phyloP scores from a whole-genome alignment of 2,329 filamentous ascomycete genomes.

The Tolypocladium ophioglossoides region DNA sequence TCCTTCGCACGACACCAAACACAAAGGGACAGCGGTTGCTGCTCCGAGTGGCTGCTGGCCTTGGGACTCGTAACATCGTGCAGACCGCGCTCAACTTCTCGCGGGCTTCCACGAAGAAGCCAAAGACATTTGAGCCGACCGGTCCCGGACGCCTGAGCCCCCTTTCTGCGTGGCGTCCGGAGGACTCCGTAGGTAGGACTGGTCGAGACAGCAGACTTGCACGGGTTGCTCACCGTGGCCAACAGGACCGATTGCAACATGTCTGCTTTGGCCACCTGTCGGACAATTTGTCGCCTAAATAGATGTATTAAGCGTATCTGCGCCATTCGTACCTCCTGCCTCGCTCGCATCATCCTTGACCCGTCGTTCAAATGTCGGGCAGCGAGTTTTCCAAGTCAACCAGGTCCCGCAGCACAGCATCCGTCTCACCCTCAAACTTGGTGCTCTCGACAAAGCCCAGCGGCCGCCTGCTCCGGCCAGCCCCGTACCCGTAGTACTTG shows the following conservation, averaged over 20 bases:
- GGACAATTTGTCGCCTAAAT: not conserved
- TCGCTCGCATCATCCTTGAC: too few species aligned
- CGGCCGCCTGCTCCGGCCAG: conserved; percentile 14
- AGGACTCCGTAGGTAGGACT: too few species aligned
- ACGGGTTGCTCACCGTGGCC: not conserved
- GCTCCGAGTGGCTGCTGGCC: too few species aligned
- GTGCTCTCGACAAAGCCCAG: conserved; percentile 10
- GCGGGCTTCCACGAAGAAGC: too few species aligned
- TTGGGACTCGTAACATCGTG: too few species aligned
- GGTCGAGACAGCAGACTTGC: not conserved
- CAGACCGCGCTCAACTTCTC: too few species aligned
- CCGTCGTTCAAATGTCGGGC: not conserved
- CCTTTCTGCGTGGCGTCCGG: too few species aligned
- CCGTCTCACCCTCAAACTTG: conserved; percentile 12
- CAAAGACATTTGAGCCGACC: too few species aligned
- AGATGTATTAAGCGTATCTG: not conserved
- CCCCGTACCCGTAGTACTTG: conserved; percentile 3
- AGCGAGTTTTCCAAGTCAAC: conserved; percentile 13
- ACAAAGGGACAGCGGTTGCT: too few species aligned
- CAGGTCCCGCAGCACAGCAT: conserved; percentile 7
- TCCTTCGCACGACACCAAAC: too few species aligned
- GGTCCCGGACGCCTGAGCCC: too few species aligned
- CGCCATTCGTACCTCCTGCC: not conserved
- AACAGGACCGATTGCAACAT: not conserved
- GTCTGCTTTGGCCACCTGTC: not conserved